Evolutionary conservation across 1,284 basidiomycete species (phyloP).

Genomic region (Sporisorium scitamineum): DNA sequence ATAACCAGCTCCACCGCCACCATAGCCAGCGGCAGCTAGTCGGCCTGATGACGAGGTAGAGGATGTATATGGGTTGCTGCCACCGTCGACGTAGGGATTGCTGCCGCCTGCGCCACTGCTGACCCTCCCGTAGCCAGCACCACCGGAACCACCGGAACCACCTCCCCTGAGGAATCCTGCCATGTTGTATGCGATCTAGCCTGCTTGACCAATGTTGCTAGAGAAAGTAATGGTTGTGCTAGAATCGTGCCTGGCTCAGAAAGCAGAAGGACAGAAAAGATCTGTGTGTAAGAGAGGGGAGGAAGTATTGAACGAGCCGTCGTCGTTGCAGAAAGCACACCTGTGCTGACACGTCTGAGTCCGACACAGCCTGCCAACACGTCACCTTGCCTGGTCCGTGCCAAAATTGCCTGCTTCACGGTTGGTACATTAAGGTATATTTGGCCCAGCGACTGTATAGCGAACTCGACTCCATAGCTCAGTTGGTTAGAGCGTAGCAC

Average conservation of each 20-base stretch:
- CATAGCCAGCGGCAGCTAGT: constrained; percentile 28
- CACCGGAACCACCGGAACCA: constrained; percentile 37
- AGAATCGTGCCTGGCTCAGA: neutral
- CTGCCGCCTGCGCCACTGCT: constrained; percentile 26
- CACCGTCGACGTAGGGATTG: constrained; percentile 41
- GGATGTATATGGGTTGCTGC: constrained; percentile 34
- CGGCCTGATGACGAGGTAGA: constrained; percentile 23
- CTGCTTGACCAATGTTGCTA: neutral
- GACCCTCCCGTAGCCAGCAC: constrained; percentile 44
- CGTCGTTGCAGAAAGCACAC: neutral
- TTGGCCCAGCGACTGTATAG: neutral
- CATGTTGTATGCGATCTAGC: constrained; percentile 23
- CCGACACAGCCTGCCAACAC: neutral
- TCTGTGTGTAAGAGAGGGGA: neutral
- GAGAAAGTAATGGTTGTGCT: neutral
- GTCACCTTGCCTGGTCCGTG: neutral
- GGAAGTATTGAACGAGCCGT: neutral
- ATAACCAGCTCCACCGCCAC: constrained; percentile 36
- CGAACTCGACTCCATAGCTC: constrained; percentile 44
- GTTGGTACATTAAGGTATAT: neutral
- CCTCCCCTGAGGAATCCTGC: constrained; percentile 55
- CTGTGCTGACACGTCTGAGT: neutral
- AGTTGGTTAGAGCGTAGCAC: constrained; percentile 62
- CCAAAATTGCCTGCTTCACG: neutral
- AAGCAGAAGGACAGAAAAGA: neutral